A percentile compares a stretch with the other conserved stretches of the same genome.
Evolutionary conservation across 495 filamentous ascomycete genomes (phyloP).

Genomic region (Xylaria curta): DNA sequence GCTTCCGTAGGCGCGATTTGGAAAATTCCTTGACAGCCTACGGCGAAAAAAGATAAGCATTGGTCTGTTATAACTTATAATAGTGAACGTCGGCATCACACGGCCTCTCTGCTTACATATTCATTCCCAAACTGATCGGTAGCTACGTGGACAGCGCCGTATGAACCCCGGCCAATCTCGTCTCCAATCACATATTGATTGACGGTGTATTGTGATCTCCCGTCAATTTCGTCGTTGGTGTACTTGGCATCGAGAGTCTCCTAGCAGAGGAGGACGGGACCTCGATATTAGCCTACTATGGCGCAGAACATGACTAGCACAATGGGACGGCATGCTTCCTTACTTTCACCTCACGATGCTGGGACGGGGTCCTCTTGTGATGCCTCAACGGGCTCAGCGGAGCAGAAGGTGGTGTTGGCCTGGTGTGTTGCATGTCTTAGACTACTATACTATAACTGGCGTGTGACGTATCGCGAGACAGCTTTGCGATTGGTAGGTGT

Average conservation of each 20-base stretch:
- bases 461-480: slow-evolving; percentile 28
- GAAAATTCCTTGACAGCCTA: slow-evolving; percentile 98
- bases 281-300: slow-evolving; percentile 9
- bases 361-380: slow-evolving; percentile 73
- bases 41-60: slow-evolving; percentile 25
- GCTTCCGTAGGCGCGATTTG: slow-evolving; percentile 88
- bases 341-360: slow-evolving; percentile 74
- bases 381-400: slow-evolving; percentile 66
- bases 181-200: slow-evolving; percentile 95
- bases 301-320: slow-evolving; percentile 34
- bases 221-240: slow-evolving; percentile 83
- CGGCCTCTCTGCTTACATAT: slow-evolving; percentile 69
- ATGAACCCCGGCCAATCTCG: slow-evolving; percentile 95
- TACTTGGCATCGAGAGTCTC: slow-evolving; percentile 95
- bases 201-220: slow-evolving; percentile 74
- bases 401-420: slow-evolving; percentile 48
- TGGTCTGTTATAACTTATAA: neutral
- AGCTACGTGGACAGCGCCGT: slow-evolving; percentile 91
- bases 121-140: slow-evolving; percentile 89
- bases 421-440: slow-evolving; percentile 30
- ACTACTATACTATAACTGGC: slow-evolving; percentile 21
- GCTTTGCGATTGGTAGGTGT: slow-evolving; percentile 28
- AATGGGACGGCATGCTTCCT: slow-evolving; percentile 21
- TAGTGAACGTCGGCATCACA: neutral
- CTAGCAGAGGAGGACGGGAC: slow-evolving; percentile 47